Evolutionary conservation across 2,329 filamentous ascomycete genomes (phyloP), one percentile per base, ranked within the genome.

Genomic region (Hypomyces rosellus): DNA sequence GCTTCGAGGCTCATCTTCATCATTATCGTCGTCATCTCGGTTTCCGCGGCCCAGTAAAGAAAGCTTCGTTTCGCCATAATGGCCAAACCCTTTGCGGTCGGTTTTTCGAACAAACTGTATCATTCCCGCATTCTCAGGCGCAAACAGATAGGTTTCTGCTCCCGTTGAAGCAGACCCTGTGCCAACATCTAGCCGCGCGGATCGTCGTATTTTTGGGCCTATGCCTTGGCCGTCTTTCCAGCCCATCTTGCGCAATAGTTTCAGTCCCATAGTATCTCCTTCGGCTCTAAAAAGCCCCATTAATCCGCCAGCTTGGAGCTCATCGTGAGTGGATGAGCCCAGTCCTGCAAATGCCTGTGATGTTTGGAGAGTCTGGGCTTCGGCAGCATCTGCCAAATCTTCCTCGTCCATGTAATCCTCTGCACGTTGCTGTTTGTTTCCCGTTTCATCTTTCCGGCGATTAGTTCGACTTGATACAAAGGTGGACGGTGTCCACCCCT

Each of bases 331-430:
- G 1, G 83, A 84, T 30, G 80, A 77, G 2, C 90, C 91, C 30
- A 96, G 74, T 0, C 86, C 88, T 1, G 87, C 80, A 65, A 93
- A 96, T 0, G 78, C 79, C 48, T 83, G 76, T 0, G 82, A 76
- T 0, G 88, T 95, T 60, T 92, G 80, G 34, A 96, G 70, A 54
- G 80, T 80, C 60, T 84, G 81, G 2, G 86, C 77, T 67, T 96
- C 90, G 51, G 87, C 89, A 0, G 85, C 87, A 65, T 96, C 90
- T 6, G 86, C 88, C 34, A 95, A 74, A 67, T 99, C 93, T 65
- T 99, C 93, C 39, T 96, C 92, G 61, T 99, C 93, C 93, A 99
- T 99, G 60, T 91, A 97, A 63, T 97, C 91, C 66, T 97, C 90
- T 1, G 81, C 61, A 44, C 84, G 82, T 63, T 87, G 83, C 55